Evolutionary conservation across 768 basidiomycete species (phyloP).

Genomic region (Boletus insuetus): DNA sequence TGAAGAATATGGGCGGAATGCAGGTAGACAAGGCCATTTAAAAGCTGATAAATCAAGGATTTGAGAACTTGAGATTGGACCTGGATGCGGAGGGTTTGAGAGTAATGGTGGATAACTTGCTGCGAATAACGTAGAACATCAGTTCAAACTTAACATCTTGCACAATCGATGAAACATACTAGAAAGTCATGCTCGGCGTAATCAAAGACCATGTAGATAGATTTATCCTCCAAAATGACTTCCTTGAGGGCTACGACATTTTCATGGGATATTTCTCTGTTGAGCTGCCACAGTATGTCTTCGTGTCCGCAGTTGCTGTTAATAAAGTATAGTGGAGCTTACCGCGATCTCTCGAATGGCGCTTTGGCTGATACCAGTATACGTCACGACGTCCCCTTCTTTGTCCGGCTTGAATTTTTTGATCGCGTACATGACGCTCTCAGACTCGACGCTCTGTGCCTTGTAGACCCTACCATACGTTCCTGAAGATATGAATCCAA

Average conservation of each 20-base stretch:
- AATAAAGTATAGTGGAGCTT: conserved; percentile 25
- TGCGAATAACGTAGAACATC: conserved; percentile 29
- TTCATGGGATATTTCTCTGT: conserved; percentile 85
- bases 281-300: conserved; percentile 50
- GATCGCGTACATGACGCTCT: conserved; percentile 82
- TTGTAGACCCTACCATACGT: conserved; percentile 99
- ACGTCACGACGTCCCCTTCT: conserved; percentile 93
- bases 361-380: conserved; percentile 97
- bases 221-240: conserved; percentile 96
- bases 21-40: conserved; percentile 92
- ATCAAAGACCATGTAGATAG: conserved; percentile 99
- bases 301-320: conserved; percentile 13
- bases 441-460: conserved; percentile 73
- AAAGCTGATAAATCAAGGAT: conserved; percentile 88
- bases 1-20: conserved; percentile 95
- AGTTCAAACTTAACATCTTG: not conserved
- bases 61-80: conserved; percentile 83
- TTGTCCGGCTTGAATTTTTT: conserved; percentile 99
- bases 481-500: conserved; percentile 97
- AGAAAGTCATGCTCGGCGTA: conserved; percentile 99
- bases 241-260: conserved; percentile 91
- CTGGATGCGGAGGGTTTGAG: conserved; percentile 77
- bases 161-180: conserved; percentile 43
- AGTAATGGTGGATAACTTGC: conserved; percentile 99
- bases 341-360: conserved; percentile 97